Percentiles rank a stretch among this genome's conserved stretches.
phyloP scores from a whole-genome alignment of 2,329 filamentous ascomycete genomes.

The Calonectria multiphialidica region DNA sequence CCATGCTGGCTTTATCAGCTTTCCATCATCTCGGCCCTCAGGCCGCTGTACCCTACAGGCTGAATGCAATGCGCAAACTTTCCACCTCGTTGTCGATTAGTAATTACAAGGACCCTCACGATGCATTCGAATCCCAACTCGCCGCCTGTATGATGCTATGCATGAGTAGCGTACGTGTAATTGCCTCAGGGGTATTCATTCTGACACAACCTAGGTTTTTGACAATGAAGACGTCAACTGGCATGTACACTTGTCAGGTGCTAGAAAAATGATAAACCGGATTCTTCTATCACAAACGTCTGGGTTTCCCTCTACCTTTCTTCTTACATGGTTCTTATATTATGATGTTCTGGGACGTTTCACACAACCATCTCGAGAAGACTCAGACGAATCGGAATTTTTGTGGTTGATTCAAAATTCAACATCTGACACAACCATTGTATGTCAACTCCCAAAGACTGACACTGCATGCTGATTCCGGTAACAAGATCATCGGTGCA shows the following conservation, averaged over 20 bases:
- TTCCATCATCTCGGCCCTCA: slow-evolving; percentile 7
- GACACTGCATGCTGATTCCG: background rate
- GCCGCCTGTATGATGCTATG: slow-evolving; percentile 24
- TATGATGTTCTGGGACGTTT: slow-evolving; percentile 17
- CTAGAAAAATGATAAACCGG: slow-evolving; percentile 8
- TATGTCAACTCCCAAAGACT: background rate
- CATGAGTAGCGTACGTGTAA: slow-evolving; percentile 12
- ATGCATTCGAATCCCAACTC: background rate
- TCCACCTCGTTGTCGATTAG: background rate
- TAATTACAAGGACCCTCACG: background rate
- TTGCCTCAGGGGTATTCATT: no score
- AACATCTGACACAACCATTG: background rate
- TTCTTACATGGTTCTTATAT: slow-evolving; percentile 19
- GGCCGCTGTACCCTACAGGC: background rate
- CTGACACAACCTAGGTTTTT: slow-evolving; percentile 9
- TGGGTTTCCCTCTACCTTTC: slow-evolving; percentile 2
- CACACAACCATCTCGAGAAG: background rate
- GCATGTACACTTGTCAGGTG: slow-evolving; percentile 13
- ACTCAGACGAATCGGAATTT: background rate
- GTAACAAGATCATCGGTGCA: background rate
- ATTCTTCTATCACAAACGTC: background rate
- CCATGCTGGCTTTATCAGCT: slow-evolving; percentile 3
- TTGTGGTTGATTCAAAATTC: background rate
- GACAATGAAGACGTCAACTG: slow-evolving; percentile 11
- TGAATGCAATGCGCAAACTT: background rate